A percentile compares a stretch with the other conserved stretches of the same genome.
These are phyloP conservation scores for Aspergillus proliferans DNA, from an alignment of 2,329 filamentous ascomycete species.

Conservation along the genomic window DNA sequence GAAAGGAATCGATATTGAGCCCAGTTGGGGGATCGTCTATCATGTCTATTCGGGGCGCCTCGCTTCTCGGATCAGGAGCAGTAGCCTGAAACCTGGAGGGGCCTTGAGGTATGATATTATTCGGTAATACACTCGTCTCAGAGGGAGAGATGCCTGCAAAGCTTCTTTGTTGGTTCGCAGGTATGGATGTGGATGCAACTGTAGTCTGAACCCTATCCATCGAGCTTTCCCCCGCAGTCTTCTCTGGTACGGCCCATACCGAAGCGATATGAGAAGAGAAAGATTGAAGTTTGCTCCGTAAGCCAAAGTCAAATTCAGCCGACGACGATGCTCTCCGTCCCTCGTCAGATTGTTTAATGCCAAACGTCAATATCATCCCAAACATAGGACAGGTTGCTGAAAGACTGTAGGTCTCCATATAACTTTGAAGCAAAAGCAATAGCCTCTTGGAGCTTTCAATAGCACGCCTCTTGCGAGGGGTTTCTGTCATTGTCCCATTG, in stretches of 20 bases:
- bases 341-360: conserved; percentile 17
- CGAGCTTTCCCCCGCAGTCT: not conserved
- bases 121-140: not conserved
- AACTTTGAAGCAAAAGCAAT: conserved; percentile 29
- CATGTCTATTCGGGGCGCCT: conserved; percentile 1
- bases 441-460: conserved; percentile 30
- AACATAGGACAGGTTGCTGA: conserved; percentile 37
- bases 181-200: conserved; percentile 1
- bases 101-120: not conserved
- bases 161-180: conserved; percentile 3
- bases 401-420: conserved; percentile 37
- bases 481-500: conserved; percentile 14
- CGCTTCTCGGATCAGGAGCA: not conserved
- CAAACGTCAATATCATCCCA: conserved; percentile 33
- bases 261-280: conserved; percentile 24
- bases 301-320: conserved; percentile 19
- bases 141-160: conserved; percentile 1
- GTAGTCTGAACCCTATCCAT: conserved; percentile 1
- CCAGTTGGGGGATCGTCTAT: conserved; percentile 7
- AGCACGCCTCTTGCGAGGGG: conserved; percentile 21
- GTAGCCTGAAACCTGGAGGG: not conserved
- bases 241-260: conserved; percentile 20
- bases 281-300: conserved; percentile 22
- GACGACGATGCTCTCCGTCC: conserved; percentile 2
- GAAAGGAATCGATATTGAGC: conserved; percentile 14